Evolutionary conservation across 2,329 filamentous ascomycete species (phyloP).

Genomic region (Monosporascus ibericus): DNA sequence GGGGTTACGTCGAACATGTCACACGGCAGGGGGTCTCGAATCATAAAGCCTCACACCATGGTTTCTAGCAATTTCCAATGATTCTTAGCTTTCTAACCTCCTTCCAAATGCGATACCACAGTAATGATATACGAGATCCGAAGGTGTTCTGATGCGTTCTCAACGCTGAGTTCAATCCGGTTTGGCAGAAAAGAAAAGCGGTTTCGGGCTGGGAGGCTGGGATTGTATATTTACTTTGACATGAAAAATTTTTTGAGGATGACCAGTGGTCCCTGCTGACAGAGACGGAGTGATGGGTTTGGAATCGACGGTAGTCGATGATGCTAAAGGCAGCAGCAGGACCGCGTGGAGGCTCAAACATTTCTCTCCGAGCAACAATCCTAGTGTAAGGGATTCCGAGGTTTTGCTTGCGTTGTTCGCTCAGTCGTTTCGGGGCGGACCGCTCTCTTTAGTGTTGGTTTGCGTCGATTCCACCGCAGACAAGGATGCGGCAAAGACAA

Average conservation of each 20-base stretch:
- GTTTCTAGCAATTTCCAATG: not conserved
- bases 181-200: not conserved
- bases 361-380: not conserved
- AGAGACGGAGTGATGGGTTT: not conserved
- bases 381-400: not conserved
- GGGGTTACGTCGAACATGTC: not conserved
- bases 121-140: not conserved
- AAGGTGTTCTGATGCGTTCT: not conserved
- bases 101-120: not conserved
- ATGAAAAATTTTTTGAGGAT: not conserved
- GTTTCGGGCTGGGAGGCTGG: not conserved
- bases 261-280: not conserved
- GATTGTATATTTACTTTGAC: not conserved
- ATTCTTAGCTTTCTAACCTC: not conserved
- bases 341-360: not conserved
- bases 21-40: not conserved
- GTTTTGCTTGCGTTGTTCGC: not conserved
- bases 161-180: not conserved
- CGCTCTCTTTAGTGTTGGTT: not conserved
- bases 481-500: not conserved
- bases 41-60: not conserved
- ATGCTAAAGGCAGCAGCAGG: not conserved
- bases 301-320: not conserved
- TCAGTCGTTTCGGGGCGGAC: not conserved
- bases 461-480: not conserved